Percentiles rank a stretch among this genome's conserved stretches.
These are phyloP conservation scores for Geranium brycei DNA, from an alignment of 345 rosid species.

Conservation along the genomic window DNA sequence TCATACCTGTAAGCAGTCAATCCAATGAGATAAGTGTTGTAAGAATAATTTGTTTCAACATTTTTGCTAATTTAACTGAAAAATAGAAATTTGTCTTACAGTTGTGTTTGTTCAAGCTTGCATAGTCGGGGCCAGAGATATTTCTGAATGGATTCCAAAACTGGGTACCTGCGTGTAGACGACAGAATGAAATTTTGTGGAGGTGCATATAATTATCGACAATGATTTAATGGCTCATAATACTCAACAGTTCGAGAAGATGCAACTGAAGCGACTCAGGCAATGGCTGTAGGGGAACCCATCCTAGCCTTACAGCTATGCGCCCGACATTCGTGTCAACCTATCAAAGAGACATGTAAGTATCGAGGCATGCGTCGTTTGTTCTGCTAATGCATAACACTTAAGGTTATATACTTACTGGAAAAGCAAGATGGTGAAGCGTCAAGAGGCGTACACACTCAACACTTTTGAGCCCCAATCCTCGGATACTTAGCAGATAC, in stretches of 20 bases:
- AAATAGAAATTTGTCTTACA: slow-evolving; percentile 34
- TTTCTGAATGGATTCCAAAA: slow-evolving; percentile 84
- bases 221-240: slow-evolving; percentile 4
- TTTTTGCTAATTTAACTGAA: too few species aligned
- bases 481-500: slow-evolving; percentile 68
- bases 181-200: slow-evolving; percentile 7
- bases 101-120: slow-evolving; percentile 82
- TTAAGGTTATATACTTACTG: slow-evolving; percentile 38
- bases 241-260: slow-evolving; percentile 78
- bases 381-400: not conserved
- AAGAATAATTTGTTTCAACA: too few species aligned
- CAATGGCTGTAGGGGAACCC: slow-evolving; percentile 96
- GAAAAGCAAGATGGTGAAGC: slow-evolving; percentile 94
- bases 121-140: slow-evolving; percentile 96
- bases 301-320: slow-evolving; percentile 92
- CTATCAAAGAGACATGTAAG: slow-evolving; percentile 18
- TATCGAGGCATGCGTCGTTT: too few species aligned
- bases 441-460: slow-evolving; percentile 96
- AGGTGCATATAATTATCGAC: slow-evolving; percentile 2
- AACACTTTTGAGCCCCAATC: slow-evolving; percentile 89
- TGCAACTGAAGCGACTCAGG: slow-evolving; percentile 97
- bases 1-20: slow-evolving; percentile 58
- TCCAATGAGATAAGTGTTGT: not conserved
- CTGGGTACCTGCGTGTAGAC: slow-evolving; percentile 53
- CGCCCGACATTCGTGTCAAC: slow-evolving; percentile 99